phyloP scores from a whole-genome alignment of 2,329 filamentous ascomycete species.

The Colletotrichum musae region DNA sequence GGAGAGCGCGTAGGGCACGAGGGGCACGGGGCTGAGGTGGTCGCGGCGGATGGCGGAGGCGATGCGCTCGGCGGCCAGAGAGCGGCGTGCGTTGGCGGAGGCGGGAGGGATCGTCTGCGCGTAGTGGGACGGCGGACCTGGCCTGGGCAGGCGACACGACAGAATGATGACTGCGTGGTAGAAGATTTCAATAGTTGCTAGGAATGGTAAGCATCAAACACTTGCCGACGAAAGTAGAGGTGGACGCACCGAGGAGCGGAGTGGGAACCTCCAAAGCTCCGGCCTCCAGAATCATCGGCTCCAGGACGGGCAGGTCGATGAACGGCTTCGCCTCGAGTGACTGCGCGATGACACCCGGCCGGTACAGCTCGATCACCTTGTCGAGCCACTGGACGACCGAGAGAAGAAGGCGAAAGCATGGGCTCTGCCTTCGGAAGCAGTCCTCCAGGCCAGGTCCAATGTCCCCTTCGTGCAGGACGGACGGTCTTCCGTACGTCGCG shows the following conservation, averaged over 20 bases:
- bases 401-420: constrained; percentile 71
- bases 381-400: constrained; percentile 69
- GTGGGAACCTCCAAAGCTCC: constrained; percentile 65
- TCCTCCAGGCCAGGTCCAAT: constrained; percentile 67
- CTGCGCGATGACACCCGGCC: constrained; percentile 56
- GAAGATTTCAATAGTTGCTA: constrained; percentile 73
- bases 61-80: constrained; percentile 71
- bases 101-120: constrained; percentile 59
- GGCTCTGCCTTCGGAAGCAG: constrained; percentile 65
- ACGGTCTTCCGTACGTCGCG: constrained; percentile 72
- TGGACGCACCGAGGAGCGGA: constrained; percentile 62
- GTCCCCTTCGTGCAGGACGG: constrained; percentile 73
- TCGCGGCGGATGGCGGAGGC: constrained; percentile 68
- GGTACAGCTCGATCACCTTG: constrained; percentile 72
- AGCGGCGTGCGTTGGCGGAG: constrained; percentile 69
- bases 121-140: constrained; percentile 55
- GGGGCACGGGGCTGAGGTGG: constrained; percentile 67
- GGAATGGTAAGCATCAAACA: constrained; percentile 42
- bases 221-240: background rate
- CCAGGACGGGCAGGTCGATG: constrained; percentile 70
- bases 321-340: constrained; percentile 56
- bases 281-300: constrained; percentile 70
- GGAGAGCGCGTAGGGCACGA: constrained; percentile 74
- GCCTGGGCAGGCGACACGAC: constrained; percentile 68
- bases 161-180: constrained; percentile 76